Base-by-base conservation (phyloP, 1,284 basidiomycete genomes). In the Schizophyllum amplum region DNA sequence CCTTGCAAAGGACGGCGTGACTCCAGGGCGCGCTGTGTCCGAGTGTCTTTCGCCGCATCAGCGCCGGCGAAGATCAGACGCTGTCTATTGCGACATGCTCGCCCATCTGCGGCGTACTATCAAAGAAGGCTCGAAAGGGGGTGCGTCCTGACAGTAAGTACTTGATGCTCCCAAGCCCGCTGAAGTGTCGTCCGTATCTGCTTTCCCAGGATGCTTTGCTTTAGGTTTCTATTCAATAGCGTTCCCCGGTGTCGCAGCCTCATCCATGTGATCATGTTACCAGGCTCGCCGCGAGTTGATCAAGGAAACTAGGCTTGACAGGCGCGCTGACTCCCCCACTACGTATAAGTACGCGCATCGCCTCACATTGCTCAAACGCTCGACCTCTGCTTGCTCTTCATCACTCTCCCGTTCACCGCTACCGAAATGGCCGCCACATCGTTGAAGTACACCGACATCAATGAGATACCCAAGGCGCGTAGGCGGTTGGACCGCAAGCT, bases 391-490 rank as follows among this genome's bases (percentile, higher is more conserved):
- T n/a, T n/a, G n/a, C n/a, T 42, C 33, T 42, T 9, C 33, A 42
- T 17, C 17, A 9, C 33, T 42, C 33, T 42, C 17, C 33, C 33
- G 17, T 17, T 3, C 11, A 42, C n/a, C n/a, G 33, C 7, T 17
- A 17, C 33, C 46, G 27, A 56, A 33, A 33, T 21, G 20, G 47
- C n/a, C 33, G 51, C 26, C 0, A 59, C 56, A 54, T 23, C 52
- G 5, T 24, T 56, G 22, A 51, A 46, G 24, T 55, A 57, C 52
- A 58, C 60, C 3, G 24, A 55, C n/a, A 26, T 59, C 42, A 48
- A 53, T 22, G 20, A 61, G n/a, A 17, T 61, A 4, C 25, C 56
- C 21, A 5, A 55, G 57, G 60, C 59, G 25, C n/a, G 26, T n/a
- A 5, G 47, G 17, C 49, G 15, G 21, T 24, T 42, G 7, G 17